These are phyloP conservation scores for Mycena crocata DNA, from an alignment of 768 basidiomycete genomes.

Conservation along the genomic window DNA sequence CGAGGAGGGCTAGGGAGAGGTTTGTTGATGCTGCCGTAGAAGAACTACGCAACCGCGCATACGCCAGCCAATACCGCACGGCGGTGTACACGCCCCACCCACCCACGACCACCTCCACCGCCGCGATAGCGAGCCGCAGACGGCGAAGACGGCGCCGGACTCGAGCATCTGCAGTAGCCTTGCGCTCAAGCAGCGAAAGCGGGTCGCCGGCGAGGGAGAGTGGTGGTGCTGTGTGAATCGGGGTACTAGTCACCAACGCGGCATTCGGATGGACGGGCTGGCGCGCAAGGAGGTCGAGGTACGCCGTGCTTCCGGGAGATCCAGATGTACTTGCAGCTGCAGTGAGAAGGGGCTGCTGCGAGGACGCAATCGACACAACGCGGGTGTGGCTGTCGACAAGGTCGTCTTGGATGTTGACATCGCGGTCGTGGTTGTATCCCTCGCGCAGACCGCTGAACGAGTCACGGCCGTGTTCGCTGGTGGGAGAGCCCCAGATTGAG, in stretches of 20 bases:
- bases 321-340: too few relatives aligned
- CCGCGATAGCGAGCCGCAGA: slow-evolving; percentile 42
- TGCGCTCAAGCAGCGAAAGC: slow-evolving; percentile 43
- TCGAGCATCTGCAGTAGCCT: slow-evolving; percentile 38
- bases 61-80: slow-evolving; percentile 75
- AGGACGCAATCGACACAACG: too few relatives aligned
- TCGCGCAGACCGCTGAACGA: too few relatives aligned
- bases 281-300: slow-evolving; percentile 47
- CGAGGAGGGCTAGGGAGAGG: slow-evolving; percentile 62
- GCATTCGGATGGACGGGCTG: slow-evolving; percentile 45
- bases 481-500: too few relatives aligned
- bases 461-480: too few relatives aligned
- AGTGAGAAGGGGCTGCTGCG: too few relatives aligned
- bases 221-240: slow-evolving; percentile 43
- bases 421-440: too few relatives aligned
- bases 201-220: slow-evolving; percentile 42
- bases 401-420: too few relatives aligned
- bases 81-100: slow-evolving; percentile 73
- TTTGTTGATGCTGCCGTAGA: slow-evolving; percentile 54
- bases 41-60: slow-evolving; percentile 52
- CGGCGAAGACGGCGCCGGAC: slow-evolving; percentile 43
- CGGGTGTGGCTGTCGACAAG: too few relatives aligned
- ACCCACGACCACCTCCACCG: slow-evolving; percentile 54
- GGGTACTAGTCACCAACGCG: too few relatives aligned
- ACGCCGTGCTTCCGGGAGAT: too few relatives aligned